Percentiles rank a stretch among this genome's conserved stretches.
Evolutionary conservation across 352 stramenopile species (phyloP).

Genomic region (Phytophthora citrophthora): DNA sequence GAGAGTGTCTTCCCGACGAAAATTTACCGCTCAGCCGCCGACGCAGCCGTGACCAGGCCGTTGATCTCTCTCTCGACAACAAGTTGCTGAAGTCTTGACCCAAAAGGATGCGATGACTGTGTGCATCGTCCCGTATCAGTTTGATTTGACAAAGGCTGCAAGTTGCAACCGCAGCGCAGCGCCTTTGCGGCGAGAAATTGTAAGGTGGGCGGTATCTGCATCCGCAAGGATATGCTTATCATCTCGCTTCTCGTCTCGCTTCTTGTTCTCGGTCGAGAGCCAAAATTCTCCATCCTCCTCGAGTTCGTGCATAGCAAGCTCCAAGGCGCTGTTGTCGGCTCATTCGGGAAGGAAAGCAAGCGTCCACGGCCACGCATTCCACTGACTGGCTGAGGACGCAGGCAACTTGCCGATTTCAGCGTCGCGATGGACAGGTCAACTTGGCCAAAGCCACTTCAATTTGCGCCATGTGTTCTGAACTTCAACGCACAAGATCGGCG

Average conservation of each 20-base stretch:
- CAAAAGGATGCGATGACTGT: slow-evolving; percentile 1
- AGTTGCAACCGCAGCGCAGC: background rate
- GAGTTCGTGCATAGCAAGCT: slow-evolving; percentile 6
- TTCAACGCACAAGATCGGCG: slow-evolving; percentile 27
- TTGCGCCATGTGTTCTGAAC: slow-evolving; percentile 21
- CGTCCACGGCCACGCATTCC: slow-evolving; percentile 7
- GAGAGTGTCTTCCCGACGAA: slow-evolving; percentile 13
- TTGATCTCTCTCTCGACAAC: background rate
- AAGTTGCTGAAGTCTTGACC: background rate
- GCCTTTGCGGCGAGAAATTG: slow-evolving; percentile 23
- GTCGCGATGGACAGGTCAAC: slow-evolving; percentile 13
- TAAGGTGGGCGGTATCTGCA: slow-evolving; percentile 21
- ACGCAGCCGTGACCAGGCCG: background rate
- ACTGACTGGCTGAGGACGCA: slow-evolving; percentile 6
- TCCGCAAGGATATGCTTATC: slow-evolving; percentile 16
- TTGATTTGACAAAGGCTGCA: slow-evolving; percentile 3
- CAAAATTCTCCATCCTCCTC: background rate
- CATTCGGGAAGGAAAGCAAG: slow-evolving; percentile 2
- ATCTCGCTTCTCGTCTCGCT: slow-evolving; percentile 17
- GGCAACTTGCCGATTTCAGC: background rate
- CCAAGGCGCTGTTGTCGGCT: background rate
- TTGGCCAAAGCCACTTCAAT: slow-evolving; percentile 23
- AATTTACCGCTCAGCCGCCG: slow-evolving; percentile 16
- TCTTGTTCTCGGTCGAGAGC: background rate
- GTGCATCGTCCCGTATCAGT: slow-evolving; percentile 9